Conservation (phyloP, 805 yeast genomes). For the Wickerhamiella sergipiensis region DNA sequence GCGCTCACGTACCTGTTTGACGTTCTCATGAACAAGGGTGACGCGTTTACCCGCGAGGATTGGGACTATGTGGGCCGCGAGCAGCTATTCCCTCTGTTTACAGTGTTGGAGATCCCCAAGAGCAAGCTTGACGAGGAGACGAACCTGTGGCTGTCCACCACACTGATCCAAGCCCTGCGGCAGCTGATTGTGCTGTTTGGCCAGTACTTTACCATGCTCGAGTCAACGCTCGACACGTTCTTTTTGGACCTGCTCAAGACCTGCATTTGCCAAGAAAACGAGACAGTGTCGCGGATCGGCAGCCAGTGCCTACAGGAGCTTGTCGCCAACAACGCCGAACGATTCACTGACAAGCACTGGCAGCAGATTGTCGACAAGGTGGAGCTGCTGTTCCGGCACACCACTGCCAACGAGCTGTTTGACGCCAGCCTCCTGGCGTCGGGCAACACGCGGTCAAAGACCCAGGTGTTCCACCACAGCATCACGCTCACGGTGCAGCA, state of each 20-base stretch:
- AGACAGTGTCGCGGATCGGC: conserved; percentile 91
- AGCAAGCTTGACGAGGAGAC: conserved; percentile 52
- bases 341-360: conserved; percentile 66
- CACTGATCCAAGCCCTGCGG: conserved; percentile 87
- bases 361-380: conserved; percentile 49
- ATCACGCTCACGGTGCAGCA: conserved; percentile 90
- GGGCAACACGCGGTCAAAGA: conserved; percentile 6
- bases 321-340: conserved; percentile 56
- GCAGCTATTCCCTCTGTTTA: conserved; percentile 80
- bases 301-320: conserved; percentile 74
- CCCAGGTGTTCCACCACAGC: conserved; percentile 46
- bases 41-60: conserved; percentile 53
- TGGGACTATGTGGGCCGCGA: conserved; percentile 76
- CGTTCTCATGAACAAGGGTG: conserved; percentile 65
- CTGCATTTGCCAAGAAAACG: conserved; percentile 94
- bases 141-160: conserved; percentile 93
- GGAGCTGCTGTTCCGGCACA: conserved; percentile 54
- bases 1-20: conserved; percentile 78
- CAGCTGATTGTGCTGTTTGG: conserved; percentile 74
- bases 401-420: conserved; percentile 79
- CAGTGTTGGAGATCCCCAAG: conserved; percentile 57
- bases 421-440: conserved; percentile 14
- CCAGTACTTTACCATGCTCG: conserved; percentile 65
- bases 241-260: conserved; percentile 65
- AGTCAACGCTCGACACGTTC: conserved; percentile 63